These are phyloP conservation scores for Aspergillus taichungensis DNA, from an alignment of 495 filamentous ascomycete species.

Conservation along the genomic window DNA sequence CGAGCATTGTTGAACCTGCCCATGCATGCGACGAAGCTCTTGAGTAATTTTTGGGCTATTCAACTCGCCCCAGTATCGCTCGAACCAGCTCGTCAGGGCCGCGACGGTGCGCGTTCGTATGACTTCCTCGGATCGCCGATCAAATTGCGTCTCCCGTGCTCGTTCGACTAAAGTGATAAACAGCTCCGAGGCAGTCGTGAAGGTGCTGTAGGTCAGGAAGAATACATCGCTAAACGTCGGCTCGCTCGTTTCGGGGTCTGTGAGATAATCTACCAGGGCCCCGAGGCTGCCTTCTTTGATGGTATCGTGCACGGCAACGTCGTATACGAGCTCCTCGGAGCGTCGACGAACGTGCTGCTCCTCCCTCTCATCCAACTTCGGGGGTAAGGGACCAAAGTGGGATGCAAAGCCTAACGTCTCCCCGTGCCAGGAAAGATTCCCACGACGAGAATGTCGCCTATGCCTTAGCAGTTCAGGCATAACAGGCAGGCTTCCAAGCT, in stretches of 20 bases:
- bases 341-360: background rate
- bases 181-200: conserved; percentile 71
- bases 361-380: too few species aligned
- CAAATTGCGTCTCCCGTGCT: conserved; percentile 56
- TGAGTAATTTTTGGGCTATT: conserved; percentile 61
- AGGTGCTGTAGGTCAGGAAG: conserved; percentile 82
- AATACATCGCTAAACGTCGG: conserved; percentile 86
- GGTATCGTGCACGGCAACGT: conserved; percentile 51
- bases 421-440: too few species aligned
- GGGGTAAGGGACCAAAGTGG: too few species aligned
- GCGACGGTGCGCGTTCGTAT: conserved; percentile 85
- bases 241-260: conserved; percentile 82
- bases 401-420: too few species aligned
- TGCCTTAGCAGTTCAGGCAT: too few species aligned
- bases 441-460: too few species aligned
- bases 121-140: conserved; percentile 68
- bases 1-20: conserved; percentile 68
- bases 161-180: conserved; percentile 75
- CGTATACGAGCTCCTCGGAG: conserved; percentile 63
- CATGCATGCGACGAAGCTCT: conserved; percentile 65
- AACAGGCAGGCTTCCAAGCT: too few species aligned
- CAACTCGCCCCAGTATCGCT: conserved; percentile 88
- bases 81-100: conserved; percentile 89
- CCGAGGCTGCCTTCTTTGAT: conserved; percentile 73
- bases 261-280: conserved; percentile 84